Evolutionary conservation across 73 alveolate genomes (phyloP).

Genomic region (Paramecium bursaria): DNA sequence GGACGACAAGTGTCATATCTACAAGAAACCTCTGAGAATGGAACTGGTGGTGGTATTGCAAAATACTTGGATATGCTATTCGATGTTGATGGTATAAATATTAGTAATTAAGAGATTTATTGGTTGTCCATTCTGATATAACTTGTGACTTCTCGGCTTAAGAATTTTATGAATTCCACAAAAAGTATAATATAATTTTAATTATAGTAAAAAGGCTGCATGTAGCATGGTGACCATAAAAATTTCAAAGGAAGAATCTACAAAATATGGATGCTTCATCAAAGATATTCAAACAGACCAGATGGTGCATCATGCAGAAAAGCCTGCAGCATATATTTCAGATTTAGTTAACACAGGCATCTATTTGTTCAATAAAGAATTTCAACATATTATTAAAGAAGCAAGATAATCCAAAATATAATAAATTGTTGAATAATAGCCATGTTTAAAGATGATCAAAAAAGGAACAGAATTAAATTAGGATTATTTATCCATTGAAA

Average conservation of each 20-base stretch:
- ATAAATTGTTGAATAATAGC: conserved; percentile 19
- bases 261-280: conserved; percentile 44
- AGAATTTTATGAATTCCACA: conserved; percentile 26
- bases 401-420: neutral
- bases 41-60: conserved; percentile 59
- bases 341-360: conserved; percentile 47
- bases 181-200: conserved; percentile 4
- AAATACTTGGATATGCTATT: conserved; percentile 9
- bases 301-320: conserved; percentile 53
- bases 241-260: conserved; percentile 35
- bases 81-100: conserved; percentile 48
- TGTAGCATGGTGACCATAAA: conserved; percentile 22
- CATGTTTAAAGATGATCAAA: conserved; percentile 22
- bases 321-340: conserved; percentile 44
- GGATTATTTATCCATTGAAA: conserved; percentile 9
- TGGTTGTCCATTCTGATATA: conserved; percentile 56
- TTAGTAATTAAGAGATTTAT: neutral
- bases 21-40: conserved; percentile 4
- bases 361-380: conserved; percentile 2
- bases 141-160: conserved; percentile 17
- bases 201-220: conserved; percentile 3
- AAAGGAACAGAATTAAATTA: conserved; percentile 36
- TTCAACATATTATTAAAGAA: neutral
- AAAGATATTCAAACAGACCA: conserved; percentile 30
- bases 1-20: conserved; percentile 1